phyloP scores from a whole-genome alignment of 495 filamentous ascomycete species.

The Aspergillus taichungensis region DNA sequence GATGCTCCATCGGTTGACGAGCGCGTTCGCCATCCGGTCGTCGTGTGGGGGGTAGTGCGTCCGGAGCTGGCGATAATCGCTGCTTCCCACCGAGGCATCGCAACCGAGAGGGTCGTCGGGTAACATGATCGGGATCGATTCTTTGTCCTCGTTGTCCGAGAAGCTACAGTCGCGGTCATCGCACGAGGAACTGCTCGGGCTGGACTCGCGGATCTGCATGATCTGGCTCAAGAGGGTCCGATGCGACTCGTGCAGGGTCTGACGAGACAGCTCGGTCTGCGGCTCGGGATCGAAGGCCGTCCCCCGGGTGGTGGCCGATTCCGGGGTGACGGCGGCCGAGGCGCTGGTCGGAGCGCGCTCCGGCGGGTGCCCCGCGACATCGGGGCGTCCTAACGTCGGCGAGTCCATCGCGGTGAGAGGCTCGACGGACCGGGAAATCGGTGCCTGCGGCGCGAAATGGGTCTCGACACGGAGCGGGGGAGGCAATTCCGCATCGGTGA shows the following conservation, averaged over 20 bases:
- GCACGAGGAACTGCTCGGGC: slow-evolving; percentile 36
- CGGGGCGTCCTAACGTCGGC: slow-evolving; percentile 60
- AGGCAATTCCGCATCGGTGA: not conserved
- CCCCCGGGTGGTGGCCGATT: slow-evolving; percentile 47
- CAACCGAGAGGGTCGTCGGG: slow-evolving; percentile 31
- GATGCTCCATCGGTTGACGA: slow-evolving; percentile 39
- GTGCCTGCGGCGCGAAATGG: slow-evolving; percentile 4
- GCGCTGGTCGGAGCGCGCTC: slow-evolving; percentile 22
- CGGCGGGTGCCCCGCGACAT: slow-evolving; percentile 16
- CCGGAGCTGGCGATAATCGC: slow-evolving; percentile 22
- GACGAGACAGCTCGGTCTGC: slow-evolving; percentile 47
- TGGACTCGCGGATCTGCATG: slow-evolving; percentile 43
- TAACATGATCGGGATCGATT: slow-evolving; percentile 56
- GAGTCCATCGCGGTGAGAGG: slow-evolving; percentile 45
- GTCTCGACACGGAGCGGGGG: slow-evolving; percentile 28
- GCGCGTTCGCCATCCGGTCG: slow-evolving; percentile 10
- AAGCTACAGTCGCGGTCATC: slow-evolving; percentile 45
- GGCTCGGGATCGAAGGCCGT: slow-evolving; percentile 64
- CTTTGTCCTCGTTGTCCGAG: slow-evolving; percentile 44
- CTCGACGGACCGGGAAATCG: no score
- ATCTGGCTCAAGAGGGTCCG: slow-evolving; percentile 43
- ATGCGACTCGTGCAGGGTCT: slow-evolving; percentile 25
- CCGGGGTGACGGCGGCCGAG: slow-evolving; percentile 29
- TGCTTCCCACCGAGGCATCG: slow-evolving; percentile 22
- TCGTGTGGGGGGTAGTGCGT: slow-evolving; percentile 13